phyloP scores from a whole-genome alignment of 2,329 filamentous ascomycete genomes.

The Cordyceps militaris region DNA sequence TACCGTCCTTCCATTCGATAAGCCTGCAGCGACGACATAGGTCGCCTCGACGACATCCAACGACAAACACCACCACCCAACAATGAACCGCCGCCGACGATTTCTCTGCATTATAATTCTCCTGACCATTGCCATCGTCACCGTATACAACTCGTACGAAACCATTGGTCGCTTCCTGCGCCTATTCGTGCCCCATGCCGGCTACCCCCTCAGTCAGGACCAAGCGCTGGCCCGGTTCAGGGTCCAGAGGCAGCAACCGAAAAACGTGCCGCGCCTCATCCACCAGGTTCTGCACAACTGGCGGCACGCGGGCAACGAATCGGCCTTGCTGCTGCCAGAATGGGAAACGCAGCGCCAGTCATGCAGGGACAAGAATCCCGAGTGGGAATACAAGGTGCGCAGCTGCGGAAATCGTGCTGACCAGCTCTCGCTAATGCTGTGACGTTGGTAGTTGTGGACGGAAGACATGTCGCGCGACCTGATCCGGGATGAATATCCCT shows the following conservation, averaged over 20 bases:
- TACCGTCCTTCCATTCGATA: too few relatives aligned
- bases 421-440: not conserved
- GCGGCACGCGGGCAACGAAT: constrained; percentile 52
- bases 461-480: constrained; percentile 60
- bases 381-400: constrained; percentile 65
- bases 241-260: constrained; percentile 1
- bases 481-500: constrained; percentile 61
- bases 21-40: too few relatives aligned
- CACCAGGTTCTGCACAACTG: constrained; percentile 49
- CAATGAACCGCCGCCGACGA: constrained; percentile 7
- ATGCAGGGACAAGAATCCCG: constrained; percentile 59
- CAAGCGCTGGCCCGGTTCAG: constrained; percentile 5
- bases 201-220: constrained; percentile 10
- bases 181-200: constrained; percentile 1
- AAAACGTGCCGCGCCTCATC: constrained; percentile 59
- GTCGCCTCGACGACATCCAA: not conserved
- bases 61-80: not conserved
- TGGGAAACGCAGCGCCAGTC: constrained; percentile 60
- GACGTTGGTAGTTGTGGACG: constrained; percentile 56
- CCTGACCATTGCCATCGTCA: not conserved
- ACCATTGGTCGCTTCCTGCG: not conserved
- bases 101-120: not conserved
- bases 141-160: constrained; percentile 2
- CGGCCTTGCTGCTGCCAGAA: constrained; percentile 54
- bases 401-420: not conserved